These are phyloP conservation scores for Coccomyxa sp. DNA, from an alignment of 139 green algal species.

Conservation along the genomic window DNA sequence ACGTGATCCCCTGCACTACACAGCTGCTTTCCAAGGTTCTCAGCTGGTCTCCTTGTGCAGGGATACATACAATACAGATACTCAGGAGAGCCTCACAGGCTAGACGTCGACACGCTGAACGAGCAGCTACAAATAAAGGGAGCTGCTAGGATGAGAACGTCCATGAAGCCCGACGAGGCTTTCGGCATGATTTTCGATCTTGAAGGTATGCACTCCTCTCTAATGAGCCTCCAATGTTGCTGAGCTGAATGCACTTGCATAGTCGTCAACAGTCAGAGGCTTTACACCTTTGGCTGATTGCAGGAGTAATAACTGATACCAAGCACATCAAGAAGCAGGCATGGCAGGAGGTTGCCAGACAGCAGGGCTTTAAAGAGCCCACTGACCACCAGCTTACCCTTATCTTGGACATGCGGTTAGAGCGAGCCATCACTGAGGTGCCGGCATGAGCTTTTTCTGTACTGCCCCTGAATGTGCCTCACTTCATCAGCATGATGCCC, in stretches of 20 bases:
- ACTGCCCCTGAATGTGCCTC: not conserved
- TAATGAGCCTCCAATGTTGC: not conserved
- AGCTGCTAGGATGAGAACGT: slow-evolving; percentile 43
- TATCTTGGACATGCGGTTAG: slow-evolving; percentile 48
- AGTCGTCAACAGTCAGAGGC: too few relatives aligned
- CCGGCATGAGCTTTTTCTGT: not conserved
- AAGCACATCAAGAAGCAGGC: slow-evolving; percentile 36
- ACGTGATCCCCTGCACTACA: not conserved
- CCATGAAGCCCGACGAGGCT: slow-evolving; percentile 73
- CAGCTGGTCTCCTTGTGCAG: slow-evolving; percentile 7
- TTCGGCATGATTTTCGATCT: slow-evolving; percentile 69
- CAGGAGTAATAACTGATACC: slow-evolving; percentile 40
- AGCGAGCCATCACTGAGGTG: slow-evolving; percentile 49
- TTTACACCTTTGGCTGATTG: slow-evolving; percentile 7
- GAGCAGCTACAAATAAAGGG: slow-evolving; percentile 61
- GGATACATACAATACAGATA: slow-evolving; percentile 49
- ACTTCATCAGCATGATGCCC: not conserved
- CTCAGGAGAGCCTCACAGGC: slow-evolving; percentile 22
- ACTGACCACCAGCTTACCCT: not conserved
- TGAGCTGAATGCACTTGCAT: not conserved
- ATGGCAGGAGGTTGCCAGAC: slow-evolving; percentile 57
- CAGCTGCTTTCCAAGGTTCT: not conserved
- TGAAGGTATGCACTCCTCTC: not conserved
- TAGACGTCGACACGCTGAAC: slow-evolving; percentile 80
- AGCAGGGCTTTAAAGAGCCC: slow-evolving; percentile 34